Evolutionary conservation across 1,284 basidiomycete genomes (phyloP), one percentile per base, ranked within the genome.

Genomic region (Lignosus rhinocerotis): DNA sequence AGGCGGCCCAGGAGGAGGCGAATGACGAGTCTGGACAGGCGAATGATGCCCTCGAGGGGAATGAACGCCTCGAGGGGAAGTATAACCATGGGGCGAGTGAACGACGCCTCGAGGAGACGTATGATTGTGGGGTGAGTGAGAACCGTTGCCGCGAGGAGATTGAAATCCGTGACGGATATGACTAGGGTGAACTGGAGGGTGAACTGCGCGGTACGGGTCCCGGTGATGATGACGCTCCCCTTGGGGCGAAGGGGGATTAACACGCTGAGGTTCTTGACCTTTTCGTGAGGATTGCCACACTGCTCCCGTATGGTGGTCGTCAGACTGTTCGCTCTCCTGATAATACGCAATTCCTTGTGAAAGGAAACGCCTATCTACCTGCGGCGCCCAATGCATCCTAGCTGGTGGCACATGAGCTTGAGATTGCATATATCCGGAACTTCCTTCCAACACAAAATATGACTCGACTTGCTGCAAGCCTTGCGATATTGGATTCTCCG

Each of bases 261-360:
- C 52, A 21, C 42, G 42, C 19, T 57, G 51, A 33, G 43, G 25
- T 12, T 39, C 41, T 32, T 46, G 51, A 8, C 14, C 47, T 34
- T 51, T 56, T 50, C 55, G 58, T 3, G 62, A 49, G 16, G 55
- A 53, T 31, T 59, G 61, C 55, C 49, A 55, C 7, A 31, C 25
- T 2, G 6, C 31, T 7, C n/a, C 44, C 12, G 38, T n/a, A 25
- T 32, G 42, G n/a, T 61, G 59, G 45, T 61, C 62, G 43, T 64
- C 62, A 6, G 62, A 64, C 44, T 64, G 62, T 19, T 64, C 62
- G 48, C 59, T 64, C 36, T 61, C 62, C 36, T 54, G 57, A 43
- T 55, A 53, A 16, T 55, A 53, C 32, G 46, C 17, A 6, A 46
- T 44, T 8, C 45, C 49, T 49, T 59, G 62, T 1, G 62, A 47